Evolutionary conservation across 176 grass and related monocot genomes (phyloP), one percentile per base, ranked within the genome.

Genomic region (Carex parvula): DNA sequence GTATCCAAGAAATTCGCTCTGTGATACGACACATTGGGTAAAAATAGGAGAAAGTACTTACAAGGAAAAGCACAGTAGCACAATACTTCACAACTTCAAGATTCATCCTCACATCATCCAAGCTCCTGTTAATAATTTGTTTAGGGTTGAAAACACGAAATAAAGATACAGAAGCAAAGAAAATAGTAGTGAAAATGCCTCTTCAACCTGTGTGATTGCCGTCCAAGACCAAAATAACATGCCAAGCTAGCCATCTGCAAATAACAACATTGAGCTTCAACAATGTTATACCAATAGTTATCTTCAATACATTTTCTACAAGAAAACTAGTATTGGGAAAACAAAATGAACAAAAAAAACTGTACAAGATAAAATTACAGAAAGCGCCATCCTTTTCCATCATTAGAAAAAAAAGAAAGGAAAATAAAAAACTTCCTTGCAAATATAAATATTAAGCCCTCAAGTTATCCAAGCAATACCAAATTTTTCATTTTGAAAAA

Each of bases 51-150:
- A 70, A 59, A 41, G 37, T 86, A 77, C 87, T 84, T 89, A 99
- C 96, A 88, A 99, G 84, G 87, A 99, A 99, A n/a, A 99, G 61
- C 6, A 99, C 87, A 68, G 93, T 91, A 64, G 96, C 91, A 88
- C 93, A 99, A 71, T 88, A 88, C 68, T 99, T 99, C 60, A 99
- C 81, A 90, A 99, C 96, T 83, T 93, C 91, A 70, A 99, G 83
- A 84, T 99, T 99, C 96, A 99, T 95, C 37, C 87, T 92, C 67
- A 95, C 91, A 93, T 99, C 93, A 92, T 99, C 96, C 69, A 99
- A 85, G 84, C 96, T 99, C 89, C 96, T 99, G 83, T 57, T 52
- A 26, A 32, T 59, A 75, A 71, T 26, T 58, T 84, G 6, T 54
- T 11, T 6, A 17, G 7, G 53, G 24, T 60, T 55, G 52, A 17